Evolutionary conservation across 768 basidiomycete genomes (phyloP), one percentile per base, ranked within the genome.

Genomic region (Pisolithus orientalis): DNA sequence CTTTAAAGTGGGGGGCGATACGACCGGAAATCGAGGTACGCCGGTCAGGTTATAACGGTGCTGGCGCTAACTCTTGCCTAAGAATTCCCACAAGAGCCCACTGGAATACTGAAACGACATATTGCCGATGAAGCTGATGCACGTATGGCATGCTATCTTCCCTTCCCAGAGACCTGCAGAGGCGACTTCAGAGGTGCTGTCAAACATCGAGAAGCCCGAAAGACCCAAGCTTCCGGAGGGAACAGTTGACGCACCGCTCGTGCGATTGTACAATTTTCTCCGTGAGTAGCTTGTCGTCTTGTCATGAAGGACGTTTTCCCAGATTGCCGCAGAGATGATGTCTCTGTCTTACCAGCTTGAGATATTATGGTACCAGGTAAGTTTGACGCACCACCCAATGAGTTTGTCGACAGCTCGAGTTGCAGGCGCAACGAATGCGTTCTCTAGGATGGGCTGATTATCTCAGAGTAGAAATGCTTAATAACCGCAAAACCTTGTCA

Each of bases 321-420:
- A 44, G 16, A 9, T 47, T 45, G 7, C 2, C 4, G 7, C 56
- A 94, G 92, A 94, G 65, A 87, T 90, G 75, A 89, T 94, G 81
- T 90, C 91, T 1, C 68, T 96, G 53, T 86, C 90, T 2, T 96
- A 96, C 68, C 94, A 95, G 61, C 76, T 97, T 14, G 94, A 94
- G 67, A 87, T 93, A 56, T 67, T 97, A 45, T 84, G 83, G 78
- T 87, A 84, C 61, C 90, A 93, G 64, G 78, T 75, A 49, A n/a
- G 65, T 53, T 34, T 14, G 31, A 39, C 21, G 37, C 16, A 7
- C 16, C 43, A 10, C 39, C 28, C 39, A 16, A 6, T 21, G 14
- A 10, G 17, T 29, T 39, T 13, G 6, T 29, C 48, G 45, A 55
- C 17, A 29, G 39, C 29, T 47, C 43, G 44, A 39, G 49, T 59